These are phyloP conservation scores for Candida awuae DNA, from an alignment of 805 yeast species.

Conservation along the genomic window DNA sequence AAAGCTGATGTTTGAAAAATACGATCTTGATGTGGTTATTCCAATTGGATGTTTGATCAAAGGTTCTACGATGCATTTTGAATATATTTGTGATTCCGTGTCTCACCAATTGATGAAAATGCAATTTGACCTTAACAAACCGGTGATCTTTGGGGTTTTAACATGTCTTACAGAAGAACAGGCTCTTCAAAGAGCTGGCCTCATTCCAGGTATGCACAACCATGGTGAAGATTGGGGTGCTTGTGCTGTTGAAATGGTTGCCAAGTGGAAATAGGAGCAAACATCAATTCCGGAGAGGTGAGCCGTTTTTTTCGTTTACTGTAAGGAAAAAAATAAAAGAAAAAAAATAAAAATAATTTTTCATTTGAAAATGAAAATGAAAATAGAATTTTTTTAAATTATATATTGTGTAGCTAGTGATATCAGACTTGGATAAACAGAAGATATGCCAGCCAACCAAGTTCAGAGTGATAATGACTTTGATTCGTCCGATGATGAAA, in stretches of 20 bases:
- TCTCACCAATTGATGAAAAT: constrained; percentile 78
- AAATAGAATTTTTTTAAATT: too few species aligned
- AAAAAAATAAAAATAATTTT: too few species aligned
- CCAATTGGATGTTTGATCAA: constrained; percentile 93
- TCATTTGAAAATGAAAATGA: too few species aligned
- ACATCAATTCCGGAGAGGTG: too few species aligned
- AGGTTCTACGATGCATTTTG: constrained; percentile 97
- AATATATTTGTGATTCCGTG: constrained; percentile 88
- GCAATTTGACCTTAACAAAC: constrained; percentile 60
- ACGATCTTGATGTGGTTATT: constrained; percentile 70
- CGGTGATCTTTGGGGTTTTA: constrained; percentile 88
- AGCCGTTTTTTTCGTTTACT: too few species aligned
- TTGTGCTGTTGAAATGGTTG: constrained; percentile 94
- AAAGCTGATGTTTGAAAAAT: constrained; percentile 40
- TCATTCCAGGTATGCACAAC: constrained; percentile 72
- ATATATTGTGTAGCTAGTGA: too few species aligned
- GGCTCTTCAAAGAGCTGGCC: constrained; percentile 88
- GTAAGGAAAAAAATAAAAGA: too few species aligned
- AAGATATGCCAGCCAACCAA: too few species aligned
- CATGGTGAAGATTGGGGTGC: constrained; percentile 99
- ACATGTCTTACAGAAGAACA: constrained; percentile 93
- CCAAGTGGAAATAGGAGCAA: constrained; percentile 29
- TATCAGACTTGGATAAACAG: too few species aligned
- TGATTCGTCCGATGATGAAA: constrained; percentile 9
- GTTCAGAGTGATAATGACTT: constrained; percentile 5